These are phyloP conservation scores for Serendipita sp. DNA, from an alignment of 768 basidiomycete genomes.

Conservation along the genomic window DNA sequence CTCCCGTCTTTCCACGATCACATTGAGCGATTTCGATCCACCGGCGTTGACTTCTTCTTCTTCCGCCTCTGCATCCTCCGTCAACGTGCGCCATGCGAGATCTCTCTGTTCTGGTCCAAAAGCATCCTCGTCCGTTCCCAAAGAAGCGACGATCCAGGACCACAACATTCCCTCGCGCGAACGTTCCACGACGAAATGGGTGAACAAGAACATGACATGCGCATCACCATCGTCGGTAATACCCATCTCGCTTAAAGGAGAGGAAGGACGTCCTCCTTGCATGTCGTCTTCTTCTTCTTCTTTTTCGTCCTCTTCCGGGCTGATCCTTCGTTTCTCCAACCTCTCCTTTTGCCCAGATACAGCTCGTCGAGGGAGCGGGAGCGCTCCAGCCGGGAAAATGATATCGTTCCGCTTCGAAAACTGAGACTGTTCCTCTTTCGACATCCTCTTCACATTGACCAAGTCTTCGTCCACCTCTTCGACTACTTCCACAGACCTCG, in stretches of 20 bases:
- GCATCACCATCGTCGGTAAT: slow-evolving; percentile 1
- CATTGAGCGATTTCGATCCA: not conserved
- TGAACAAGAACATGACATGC: slow-evolving; percentile 9
- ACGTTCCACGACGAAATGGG: slow-evolving; percentile 11
- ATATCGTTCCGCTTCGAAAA: not conserved
- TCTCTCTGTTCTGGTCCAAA: slow-evolving; percentile 7
- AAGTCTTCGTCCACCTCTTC: not conserved
- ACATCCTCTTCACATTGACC: not conserved
- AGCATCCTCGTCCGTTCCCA: slow-evolving; percentile 11
- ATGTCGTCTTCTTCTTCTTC: not conserved
- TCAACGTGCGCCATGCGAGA: not conserved
- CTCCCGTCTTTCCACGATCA: not conserved
- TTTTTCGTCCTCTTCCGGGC: not conserved
- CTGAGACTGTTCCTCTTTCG: not conserved
- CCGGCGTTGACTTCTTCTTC: not conserved
- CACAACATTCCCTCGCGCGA: slow-evolving; percentile 11
- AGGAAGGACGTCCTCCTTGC: no score
- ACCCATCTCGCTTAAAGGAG: not conserved
- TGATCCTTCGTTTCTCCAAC: not conserved
- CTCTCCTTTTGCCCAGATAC: no score
- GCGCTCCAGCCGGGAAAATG: not conserved
- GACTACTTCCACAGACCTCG: not conserved
- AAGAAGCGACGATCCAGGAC: slow-evolving; percentile 9
- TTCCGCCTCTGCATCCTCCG: not conserved
- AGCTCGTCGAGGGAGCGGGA: not conserved